These are phyloP conservation scores for Phytophthora macrochlamydospora DNA, from an alignment of 352 stramenopile genomes.

Conservation along the genomic window DNA sequence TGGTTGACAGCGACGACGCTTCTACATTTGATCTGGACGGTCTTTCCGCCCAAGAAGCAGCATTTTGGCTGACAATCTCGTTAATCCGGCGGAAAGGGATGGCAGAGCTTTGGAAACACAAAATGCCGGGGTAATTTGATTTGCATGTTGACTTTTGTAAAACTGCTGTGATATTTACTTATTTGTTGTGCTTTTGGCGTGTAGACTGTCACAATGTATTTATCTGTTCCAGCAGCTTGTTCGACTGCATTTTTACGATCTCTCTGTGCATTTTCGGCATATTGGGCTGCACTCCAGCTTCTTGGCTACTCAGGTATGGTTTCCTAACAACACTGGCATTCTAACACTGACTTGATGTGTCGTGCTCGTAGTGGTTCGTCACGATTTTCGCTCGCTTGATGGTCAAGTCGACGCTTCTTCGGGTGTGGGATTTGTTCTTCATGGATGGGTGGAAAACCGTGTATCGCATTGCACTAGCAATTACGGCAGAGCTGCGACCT, in stretches of 20 bases:
- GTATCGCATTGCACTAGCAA: conserved; percentile 70
- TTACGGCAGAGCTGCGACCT: conserved; percentile 60
- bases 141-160: background rate
- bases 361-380: conserved; percentile 72
- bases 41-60: conserved; percentile 48
- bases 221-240: conserved; percentile 82
- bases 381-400: conserved; percentile 81
- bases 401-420: conserved; percentile 42
- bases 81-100: conserved; percentile 64
- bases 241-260: conserved; percentile 64
- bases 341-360: background rate
- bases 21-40: conserved; percentile 11
- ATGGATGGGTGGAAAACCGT: conserved; percentile 82
- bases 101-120: conserved; percentile 70
- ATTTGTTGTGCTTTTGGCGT: background rate
- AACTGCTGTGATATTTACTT: background rate
- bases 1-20: conserved; percentile 29
- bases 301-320: conserved; percentile 68
- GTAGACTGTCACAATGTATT: conserved; percentile 69
- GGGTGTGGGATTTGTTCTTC: conserved; percentile 77
- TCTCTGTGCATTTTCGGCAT: conserved; percentile 64
- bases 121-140: conserved; percentile 73
- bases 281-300: conserved; percentile 88
- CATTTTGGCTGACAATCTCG: conserved; percentile 66
- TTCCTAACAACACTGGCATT: background rate